phyloP scores from a whole-genome alignment of 2,329 filamentous ascomycete genomes.

The Verticillium tricorpus region DNA sequence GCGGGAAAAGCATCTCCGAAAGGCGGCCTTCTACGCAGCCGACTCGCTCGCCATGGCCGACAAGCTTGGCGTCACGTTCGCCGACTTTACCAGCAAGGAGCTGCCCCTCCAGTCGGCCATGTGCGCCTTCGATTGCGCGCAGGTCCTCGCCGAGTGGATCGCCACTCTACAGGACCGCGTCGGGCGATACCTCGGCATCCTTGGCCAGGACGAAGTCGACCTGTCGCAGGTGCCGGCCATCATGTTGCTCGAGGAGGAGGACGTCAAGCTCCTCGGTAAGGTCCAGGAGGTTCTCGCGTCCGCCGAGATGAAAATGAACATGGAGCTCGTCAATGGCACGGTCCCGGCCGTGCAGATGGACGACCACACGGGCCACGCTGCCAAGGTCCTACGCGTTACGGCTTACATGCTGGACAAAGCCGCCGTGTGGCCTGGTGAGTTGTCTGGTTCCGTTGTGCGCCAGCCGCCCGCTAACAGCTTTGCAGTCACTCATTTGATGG shows the following conservation, averaged over 20 bases:
- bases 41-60: conserved; percentile 88
- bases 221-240: conserved; percentile 76
- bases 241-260: conserved; percentile 88
- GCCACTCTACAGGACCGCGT: conserved; percentile 90
- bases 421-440: conserved; percentile 86
- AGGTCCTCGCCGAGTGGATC: conserved; percentile 92
- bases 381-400: conserved; percentile 78
- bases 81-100: conserved; percentile 77
- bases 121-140: conserved; percentile 90
- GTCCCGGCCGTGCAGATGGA: conserved; percentile 50
- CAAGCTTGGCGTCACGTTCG: conserved; percentile 78
- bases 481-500: conserved; percentile 48
- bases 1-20: conserved; percentile 82
- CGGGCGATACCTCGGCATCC: conserved; percentile 80
- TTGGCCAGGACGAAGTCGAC: conserved; percentile 80
- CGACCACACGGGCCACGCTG: conserved; percentile 70
- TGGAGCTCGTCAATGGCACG: conserved; percentile 42
- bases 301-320: conserved; percentile 74
- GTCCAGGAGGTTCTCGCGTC: conserved; percentile 73
- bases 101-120: conserved; percentile 86
- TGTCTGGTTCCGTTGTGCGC: neutral
- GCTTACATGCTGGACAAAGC: conserved; percentile 85
- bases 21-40: conserved; percentile 92
- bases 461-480: conserved; percentile 8
- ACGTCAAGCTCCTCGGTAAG: conserved; percentile 78